Base-by-base conservation (phyloP, 768 basidiomycete species). In the Lentinus brumalis region DNA sequence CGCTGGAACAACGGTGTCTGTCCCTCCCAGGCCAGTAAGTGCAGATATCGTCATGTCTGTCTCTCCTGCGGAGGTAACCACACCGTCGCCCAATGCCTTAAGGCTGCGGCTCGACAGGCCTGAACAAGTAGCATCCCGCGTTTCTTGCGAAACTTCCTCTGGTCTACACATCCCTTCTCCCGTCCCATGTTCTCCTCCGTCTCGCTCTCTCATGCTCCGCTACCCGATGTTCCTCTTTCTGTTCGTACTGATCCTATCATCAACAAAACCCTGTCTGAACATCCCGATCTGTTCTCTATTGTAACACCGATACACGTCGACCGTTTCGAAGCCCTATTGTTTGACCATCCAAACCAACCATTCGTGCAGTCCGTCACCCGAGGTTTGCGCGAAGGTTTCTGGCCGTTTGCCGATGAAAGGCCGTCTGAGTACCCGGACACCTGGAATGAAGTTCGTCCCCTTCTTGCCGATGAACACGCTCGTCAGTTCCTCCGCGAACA, bases 301-400 rank as follows among this genome's bases (percentile, higher is more conserved):
- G 61, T 73, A 0, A 76, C 74, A 0, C 79, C 78, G 0, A 72
- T 81, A 57, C 69, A 78, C 12, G 70, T 76, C 26, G 63, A 73
- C 18, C 49, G 42, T 0, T 71, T 80, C 35, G 55, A 75, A 50
- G 8, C 42, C 3, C n/a, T n/a, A n/a, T 64, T 75, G 1, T 59
- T 80, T 0, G 9, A 31, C 3, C 81, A 81, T 59, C 78, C 79
- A 0, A 81, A 80, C 52, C 72, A 59, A 9, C 42, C 65, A 0
- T 75, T 78, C 30, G 78, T 81, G 0, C 4, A 62, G 0, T 81
- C 76, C 0, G 73, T 81, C 0, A 39, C 60, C 8, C 8, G 31
- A 0, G 70, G 70, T 0, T 66, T 83, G 0, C 57, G 66, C 0
- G 64, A 77, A 2, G 81, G 81, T 1, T 81, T 81, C 63, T 83